These are phyloP conservation scores for Helminthosporium solani DNA, from an alignment of 2,329 filamentous ascomycete genomes.

Conservation along the genomic window DNA sequence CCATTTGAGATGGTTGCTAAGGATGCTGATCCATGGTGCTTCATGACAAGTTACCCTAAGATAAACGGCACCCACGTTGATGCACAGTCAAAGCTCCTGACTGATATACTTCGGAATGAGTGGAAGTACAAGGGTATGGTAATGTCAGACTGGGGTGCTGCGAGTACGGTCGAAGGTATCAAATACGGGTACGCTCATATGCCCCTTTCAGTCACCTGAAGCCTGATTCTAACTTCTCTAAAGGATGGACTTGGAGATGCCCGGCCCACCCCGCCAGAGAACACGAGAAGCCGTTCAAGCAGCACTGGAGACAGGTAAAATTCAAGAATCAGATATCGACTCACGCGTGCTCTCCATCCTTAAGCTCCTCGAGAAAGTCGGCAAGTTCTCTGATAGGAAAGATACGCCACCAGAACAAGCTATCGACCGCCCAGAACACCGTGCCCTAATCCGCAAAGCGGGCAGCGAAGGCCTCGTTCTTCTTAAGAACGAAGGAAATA, in stretches of 20 bases:
- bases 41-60: conserved; percentile 54
- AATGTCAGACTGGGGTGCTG: conserved; percentile 64
- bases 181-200: conserved; percentile 42
- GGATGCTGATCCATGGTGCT: conserved; percentile 54
- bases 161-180: conserved; percentile 52
- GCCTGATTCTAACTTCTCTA: conserved; percentile 1
- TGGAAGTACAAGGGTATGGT: conserved; percentile 55
- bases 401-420: conserved; percentile 9
- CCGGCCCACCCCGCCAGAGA: conserved; percentile 62
- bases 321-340: conserved; percentile 8
- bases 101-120: conserved; percentile 46
- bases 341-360: conserved; percentile 5
- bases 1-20: conserved; percentile 67
- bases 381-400: conserved; percentile 11
- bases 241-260: conserved; percentile 22
- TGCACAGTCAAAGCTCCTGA: conserved; percentile 48
- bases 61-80: conserved; percentile 11
- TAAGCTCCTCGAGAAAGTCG: conserved; percentile 9
- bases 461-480: conserved; percentile 48
- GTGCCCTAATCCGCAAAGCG: conserved; percentile 36
- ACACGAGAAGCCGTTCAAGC: conserved; percentile 63
- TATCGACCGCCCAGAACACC: conserved; percentile 15
- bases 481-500: conserved; percentile 52
- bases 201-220: conserved; percentile 6
- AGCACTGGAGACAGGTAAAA: conserved; percentile 55